Evolutionary conservation across 2,329 filamentous ascomycete species (phyloP), one percentile per base, ranked within the genome.

Genomic region (Penicillium sp.): DNA sequence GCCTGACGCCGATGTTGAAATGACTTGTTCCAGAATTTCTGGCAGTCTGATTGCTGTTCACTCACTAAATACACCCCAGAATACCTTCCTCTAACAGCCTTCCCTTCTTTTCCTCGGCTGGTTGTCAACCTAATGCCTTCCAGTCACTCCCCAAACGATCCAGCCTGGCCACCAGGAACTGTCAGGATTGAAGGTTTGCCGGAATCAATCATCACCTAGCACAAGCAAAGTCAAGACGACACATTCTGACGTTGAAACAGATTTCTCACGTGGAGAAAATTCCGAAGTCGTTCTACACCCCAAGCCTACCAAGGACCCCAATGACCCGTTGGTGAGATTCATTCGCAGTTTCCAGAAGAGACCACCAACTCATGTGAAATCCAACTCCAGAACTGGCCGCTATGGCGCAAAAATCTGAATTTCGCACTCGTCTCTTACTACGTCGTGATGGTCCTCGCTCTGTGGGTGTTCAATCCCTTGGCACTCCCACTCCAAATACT

Each of bases 341-440:
- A 2, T 32, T 10, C 43, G 5, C 22, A 8, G 11, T 4, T 8
- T 11, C 21, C 21, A 14, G 27, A n/a, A 5, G 4, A 10, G 14
- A 10, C 4, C 27, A 13, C 6, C 29, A 10, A 40, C 27, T 39
- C 18, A 42, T n/a, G n/a, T n/a, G 11, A 11, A 16, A 11, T 4
- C 13, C 8, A 10, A 31, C 27, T 8, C 18, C 46, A 61, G 57
- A 68, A 67, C 34, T 68, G 66, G 66, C 58, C 65, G 22, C 44
- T 55, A 49, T 62, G 57, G 54, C 58, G 67, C 16, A 69, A 69
- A 36, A 47, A 62, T 9, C 11, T 68, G 45, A 66, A 69, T 24
- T 66, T 69, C 47, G 58, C 24, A 14, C 47, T 69, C n/a, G 57
- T 66, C 7, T 66, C 57, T 21, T 62, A 67, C 44, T 69, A 69